Base-by-base conservation (phyloP, 192 early-diverging fungal species). In the Thamnidium elegans region DNA sequence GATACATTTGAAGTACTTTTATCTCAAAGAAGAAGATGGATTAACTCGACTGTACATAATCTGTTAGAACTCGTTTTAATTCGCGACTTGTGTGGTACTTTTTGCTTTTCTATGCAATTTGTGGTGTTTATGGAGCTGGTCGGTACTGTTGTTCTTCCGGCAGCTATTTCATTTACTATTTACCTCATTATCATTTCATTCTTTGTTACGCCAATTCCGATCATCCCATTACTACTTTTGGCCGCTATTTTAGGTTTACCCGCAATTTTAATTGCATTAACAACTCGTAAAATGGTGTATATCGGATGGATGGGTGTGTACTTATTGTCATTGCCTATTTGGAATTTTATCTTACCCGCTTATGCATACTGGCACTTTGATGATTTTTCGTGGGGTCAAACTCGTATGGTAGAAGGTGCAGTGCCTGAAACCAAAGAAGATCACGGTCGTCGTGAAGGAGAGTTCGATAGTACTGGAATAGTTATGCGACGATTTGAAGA, bases 71-170 rank as follows among this genome's bases (percentile, higher is more conserved):
- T 94, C 59, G 86, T 94, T 42, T 85, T 87, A 36, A 89, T 94
- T 55, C 78, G 85, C 52, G 89, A 92, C 67, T 75, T 94, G 17
- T 94, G 93, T 78, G 93, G 93, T 31, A 92, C 87, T 1, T 94
- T 94, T 73, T 94, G 93, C 72, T 88, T 94, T 67, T 91, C 90
- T 45, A 92, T 96, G 94, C 95, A 98, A 87, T 98, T 96, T 80
- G 85, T 95, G 32, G 87, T 96, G 42, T 91, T 93, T 64, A 90
- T 98, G 86, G 94, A 99, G 60, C 82, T 99, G 46, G 79, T 96
- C 59, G 94, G 93, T 47, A 93, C 95, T 3, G 85, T 94, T 17
- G 90, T 94, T 10, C 81, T 96, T 26, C 96, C 96, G 0, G 95
- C 94, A 9, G 92, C 95, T 50, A 92, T 94, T 42, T 75, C 79